These are phyloP conservation scores for Knoxia roxburghii DNA, from an alignment of 257 asterid species.

Conservation along the genomic window DNA sequence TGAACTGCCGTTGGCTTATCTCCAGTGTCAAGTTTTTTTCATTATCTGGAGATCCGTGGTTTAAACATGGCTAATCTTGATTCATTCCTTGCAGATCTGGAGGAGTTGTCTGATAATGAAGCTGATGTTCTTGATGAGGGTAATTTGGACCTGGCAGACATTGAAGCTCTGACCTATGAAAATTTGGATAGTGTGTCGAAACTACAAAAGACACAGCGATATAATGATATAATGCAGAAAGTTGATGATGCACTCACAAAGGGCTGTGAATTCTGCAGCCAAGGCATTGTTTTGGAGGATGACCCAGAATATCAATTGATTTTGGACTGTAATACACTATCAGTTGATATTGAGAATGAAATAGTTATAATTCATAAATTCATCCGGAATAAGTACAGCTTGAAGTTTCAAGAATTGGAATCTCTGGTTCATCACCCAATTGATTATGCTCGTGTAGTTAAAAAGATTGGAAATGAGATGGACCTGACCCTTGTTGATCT, in stretches of 20 bases:
- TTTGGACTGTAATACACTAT: constrained; percentile 81
- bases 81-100: constrained; percentile 95
- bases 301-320: constrained; percentile 95
- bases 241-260: constrained; percentile 75
- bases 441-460: constrained; percentile 91
- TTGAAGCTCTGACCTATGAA: constrained; percentile 84
- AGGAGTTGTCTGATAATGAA: constrained; percentile 87
- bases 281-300: constrained; percentile 69
- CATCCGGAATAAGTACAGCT: constrained; percentile 88
- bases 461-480: constrained; percentile 79
- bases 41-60: too few relatives aligned
- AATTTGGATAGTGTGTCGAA: constrained; percentile 91
- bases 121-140: constrained; percentile 64
- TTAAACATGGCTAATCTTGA: constrained; percentile 98
- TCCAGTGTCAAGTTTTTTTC: too few relatives aligned
- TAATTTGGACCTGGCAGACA: constrained; percentile 69
- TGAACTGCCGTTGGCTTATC: too few relatives aligned
- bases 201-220: constrained; percentile 74
- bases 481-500: constrained; percentile 93
- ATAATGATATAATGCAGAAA: constrained; percentile 76
- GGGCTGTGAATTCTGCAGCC: constrained; percentile 48
- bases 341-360: constrained; percentile 95
- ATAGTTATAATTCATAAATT: constrained; percentile 84
- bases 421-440: constrained; percentile 95
- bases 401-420: constrained; percentile 91